Evolutionary conservation across 2,329 filamentous ascomycete genomes (phyloP), one percentile per base, ranked within the genome.

Genomic region (Ilyonectria mors-panacis): DNA sequence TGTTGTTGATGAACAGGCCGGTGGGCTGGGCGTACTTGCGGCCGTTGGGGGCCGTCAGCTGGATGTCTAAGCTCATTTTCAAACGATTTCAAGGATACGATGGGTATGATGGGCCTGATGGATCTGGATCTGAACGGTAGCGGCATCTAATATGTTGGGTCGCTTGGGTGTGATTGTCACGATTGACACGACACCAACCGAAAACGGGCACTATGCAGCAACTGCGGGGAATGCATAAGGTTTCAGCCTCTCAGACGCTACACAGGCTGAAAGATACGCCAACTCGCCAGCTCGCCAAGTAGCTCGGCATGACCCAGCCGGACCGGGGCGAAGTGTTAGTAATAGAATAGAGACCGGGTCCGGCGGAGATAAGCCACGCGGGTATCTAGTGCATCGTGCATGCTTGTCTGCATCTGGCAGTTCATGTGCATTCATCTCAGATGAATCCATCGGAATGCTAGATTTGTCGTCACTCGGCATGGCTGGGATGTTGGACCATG

Each of bases 1-100:
- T 90, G 67, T 94, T 93, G 83, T 93, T 92, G 81, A 94, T 94
- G 81, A 93, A 94, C 13, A 94, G 85, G 13, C 92, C 92, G 12
- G 87, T 88, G 10, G 91, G 90, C 78, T 92, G 89, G 33, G 81
- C 83, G 72, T 92, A 93, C 73, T 88, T 89, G 74, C 83, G 85
- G 74, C 92, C 92, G 80, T 94, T 94, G 12, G 80, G 80, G 10
- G 79, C 80, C 42, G 72, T 79, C 48, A 81, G 76, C 65, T 80
- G 65, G 9, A 75, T 68, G 45, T 75, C 61, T 37, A 73, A 37
- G 35, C 60, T 72, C 73, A 75, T 75, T 57, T 17, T 66, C 33
- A 17, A 19, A 39, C 28, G 45, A 26, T 37, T 17, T 21, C 48
- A 19, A 50, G 47, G 47, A 21, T 26, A 13, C 23, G 45, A 7